Evolutionary conservation across 495 filamentous ascomycete species (phyloP).

Genomic region (Aspergillus biplanus): DNA sequence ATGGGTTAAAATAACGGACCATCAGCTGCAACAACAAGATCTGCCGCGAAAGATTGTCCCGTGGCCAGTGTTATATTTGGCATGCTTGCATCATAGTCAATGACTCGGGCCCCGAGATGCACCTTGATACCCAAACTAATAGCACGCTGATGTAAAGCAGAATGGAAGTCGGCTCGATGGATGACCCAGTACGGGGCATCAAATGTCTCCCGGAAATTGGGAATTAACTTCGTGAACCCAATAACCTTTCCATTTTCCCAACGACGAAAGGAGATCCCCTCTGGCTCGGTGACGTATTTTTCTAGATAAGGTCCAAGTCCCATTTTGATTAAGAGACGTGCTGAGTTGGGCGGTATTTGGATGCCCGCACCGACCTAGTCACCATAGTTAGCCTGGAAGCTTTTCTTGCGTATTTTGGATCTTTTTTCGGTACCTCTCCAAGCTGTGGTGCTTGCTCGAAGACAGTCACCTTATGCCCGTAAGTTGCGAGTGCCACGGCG

Average conservation of each 20-base stretch:
- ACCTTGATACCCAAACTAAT: conserved; percentile 38
- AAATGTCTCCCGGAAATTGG: conserved; percentile 39
- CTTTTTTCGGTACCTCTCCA: conserved; percentile 35
- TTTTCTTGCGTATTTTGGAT: not conserved
- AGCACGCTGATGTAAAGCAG: conserved; percentile 35
- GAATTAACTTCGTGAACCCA: conserved; percentile 39
- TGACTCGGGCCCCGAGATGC: conserved; percentile 28
- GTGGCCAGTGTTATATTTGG: conserved; percentile 27
- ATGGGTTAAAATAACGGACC: conserved; percentile 24
- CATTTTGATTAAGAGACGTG: conserved; percentile 47
- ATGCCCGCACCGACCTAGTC: conserved; percentile 59
- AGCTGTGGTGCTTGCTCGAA: conserved; percentile 47
- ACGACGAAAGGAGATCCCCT: conserved; percentile 42
- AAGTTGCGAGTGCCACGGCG: conserved; percentile 32
- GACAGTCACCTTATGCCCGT: conserved; percentile 50
- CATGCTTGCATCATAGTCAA: conserved; percentile 26
- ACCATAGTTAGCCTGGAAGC: not conserved
- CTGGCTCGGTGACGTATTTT: conserved; percentile 37
- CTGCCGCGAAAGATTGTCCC: conserved; percentile 24
- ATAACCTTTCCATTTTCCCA: conserved; percentile 48
- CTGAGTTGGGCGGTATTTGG: conserved; percentile 60
- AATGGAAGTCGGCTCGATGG: conserved; percentile 48
- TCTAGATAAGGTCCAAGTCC: conserved; percentile 41
- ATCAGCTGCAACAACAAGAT: conserved; percentile 51
- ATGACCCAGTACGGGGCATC: conserved; percentile 47